A percentile compares a stretch with the other conserved stretches of the same genome.
Evolutionary conservation across 2,329 filamentous ascomycete genomes (phyloP).

Genomic region (Botryosphaeria agaves): DNA sequence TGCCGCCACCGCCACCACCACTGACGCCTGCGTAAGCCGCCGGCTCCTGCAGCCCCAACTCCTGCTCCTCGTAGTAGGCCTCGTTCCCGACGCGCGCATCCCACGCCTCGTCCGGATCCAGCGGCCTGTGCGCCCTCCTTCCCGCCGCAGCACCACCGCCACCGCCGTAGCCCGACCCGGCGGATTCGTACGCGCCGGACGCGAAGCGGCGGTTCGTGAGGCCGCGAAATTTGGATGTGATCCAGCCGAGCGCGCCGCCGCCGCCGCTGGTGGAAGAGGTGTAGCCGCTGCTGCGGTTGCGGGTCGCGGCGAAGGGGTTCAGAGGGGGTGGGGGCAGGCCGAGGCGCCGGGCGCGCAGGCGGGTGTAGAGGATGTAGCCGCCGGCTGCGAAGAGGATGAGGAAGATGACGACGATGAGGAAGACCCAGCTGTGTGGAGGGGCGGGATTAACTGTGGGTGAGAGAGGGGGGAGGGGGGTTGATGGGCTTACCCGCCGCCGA

Average conservation of each 20-base stretch:
- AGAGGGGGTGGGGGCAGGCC: conserved; percentile 57
- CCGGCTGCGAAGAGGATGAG: conserved; percentile 37
- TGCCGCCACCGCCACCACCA: no score
- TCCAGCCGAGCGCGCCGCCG: conserved; percentile 53
- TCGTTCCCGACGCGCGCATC: conserved; percentile 63
- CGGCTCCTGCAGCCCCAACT: conserved; percentile 40
- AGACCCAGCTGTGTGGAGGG: conserved; percentile 25
- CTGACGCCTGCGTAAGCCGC: conserved; percentile 19
- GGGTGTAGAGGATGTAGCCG: conserved; percentile 55
- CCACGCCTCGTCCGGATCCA: conserved; percentile 78
- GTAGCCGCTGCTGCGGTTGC: conserved; percentile 9
- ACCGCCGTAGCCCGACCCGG: conserved; percentile 12
- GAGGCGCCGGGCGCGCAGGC: conserved; percentile 53
- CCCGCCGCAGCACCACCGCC: conserved; percentile 12
- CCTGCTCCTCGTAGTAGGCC: conserved; percentile 63
- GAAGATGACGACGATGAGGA: conserved; percentile 57
- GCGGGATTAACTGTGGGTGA: no score
- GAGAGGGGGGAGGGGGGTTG: no score
- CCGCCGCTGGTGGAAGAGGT: conserved; percentile 28
- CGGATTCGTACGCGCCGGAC: conserved; percentile 29
- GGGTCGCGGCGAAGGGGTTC: conserved; percentile 57
- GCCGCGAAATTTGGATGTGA: conserved; percentile 46
- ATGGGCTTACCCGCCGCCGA: background rate
- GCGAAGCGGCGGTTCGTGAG: conserved; percentile 48
- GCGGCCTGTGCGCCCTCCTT: conserved; percentile 38